These are phyloP conservation scores for Arthroderma sp. DNA, from an alignment of 2,329 filamentous ascomycete species.

Conservation along the genomic window DNA sequence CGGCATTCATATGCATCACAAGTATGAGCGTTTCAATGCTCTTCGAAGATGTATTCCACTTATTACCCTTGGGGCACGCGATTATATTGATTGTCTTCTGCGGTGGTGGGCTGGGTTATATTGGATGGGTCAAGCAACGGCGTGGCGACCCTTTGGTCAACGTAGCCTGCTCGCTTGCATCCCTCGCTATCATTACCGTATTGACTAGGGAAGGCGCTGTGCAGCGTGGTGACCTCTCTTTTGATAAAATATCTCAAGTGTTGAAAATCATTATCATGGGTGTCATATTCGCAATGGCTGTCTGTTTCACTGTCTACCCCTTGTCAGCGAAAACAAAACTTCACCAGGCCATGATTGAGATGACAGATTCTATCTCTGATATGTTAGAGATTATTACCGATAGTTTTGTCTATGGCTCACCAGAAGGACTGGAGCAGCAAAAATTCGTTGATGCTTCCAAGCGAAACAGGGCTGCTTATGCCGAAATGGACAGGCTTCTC, in stretches of 20 bases:
- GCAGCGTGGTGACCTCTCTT: conserved; percentile 66
- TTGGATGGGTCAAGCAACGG: conserved; percentile 76
- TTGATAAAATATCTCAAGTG: conserved; percentile 68
- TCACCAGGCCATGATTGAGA: conserved; percentile 58
- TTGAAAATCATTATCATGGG: conserved; percentile 75
- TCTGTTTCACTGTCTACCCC: conserved; percentile 67
- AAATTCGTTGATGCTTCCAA: conserved; percentile 50
- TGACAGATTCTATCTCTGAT: conserved; percentile 62
- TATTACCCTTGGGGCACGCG: conserved; percentile 59
- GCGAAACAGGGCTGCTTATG: conserved; percentile 54
- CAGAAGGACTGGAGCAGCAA: conserved; percentile 58
- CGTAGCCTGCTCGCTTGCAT: conserved; percentile 71
- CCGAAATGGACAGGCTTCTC: conserved; percentile 60
- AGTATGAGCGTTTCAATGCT: conserved; percentile 83
- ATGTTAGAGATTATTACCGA: conserved; percentile 71
- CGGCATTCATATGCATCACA: conserved; percentile 58
- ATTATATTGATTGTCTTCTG: conserved; percentile 73
- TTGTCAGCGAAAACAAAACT: conserved; percentile 62
- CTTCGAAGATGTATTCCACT: conserved; percentile 53
- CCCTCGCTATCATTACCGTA: conserved; percentile 77
- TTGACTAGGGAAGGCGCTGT: conserved; percentile 85
- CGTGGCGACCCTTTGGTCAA: conserved; percentile 69
- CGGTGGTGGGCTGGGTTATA: conserved; percentile 71
- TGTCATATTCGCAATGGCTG: conserved; percentile 54
- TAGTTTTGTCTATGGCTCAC: conserved; percentile 70